Conservation (phyloP, 495 filamentous ascomycete species). For the Xylaria grammica region DNA sequence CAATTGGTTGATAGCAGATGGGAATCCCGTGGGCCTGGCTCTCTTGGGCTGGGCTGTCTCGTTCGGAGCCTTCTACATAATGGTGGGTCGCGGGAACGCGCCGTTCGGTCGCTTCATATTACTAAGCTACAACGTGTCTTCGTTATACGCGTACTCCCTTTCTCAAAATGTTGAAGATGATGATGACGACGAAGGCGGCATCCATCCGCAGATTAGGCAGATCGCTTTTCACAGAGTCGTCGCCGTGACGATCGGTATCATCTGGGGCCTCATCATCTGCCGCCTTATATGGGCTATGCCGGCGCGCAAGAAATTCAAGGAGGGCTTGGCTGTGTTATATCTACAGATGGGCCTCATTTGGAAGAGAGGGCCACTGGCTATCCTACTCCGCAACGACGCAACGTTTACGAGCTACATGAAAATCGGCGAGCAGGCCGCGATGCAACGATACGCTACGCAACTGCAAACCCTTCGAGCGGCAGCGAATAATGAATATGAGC, state of each 20-base stretch:
- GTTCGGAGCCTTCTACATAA: slow-evolving; percentile 85
- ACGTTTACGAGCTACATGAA: slow-evolving; percentile 73
- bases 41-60: slow-evolving; percentile 81
- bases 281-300: slow-evolving; percentile 92
- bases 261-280: slow-evolving; percentile 93
- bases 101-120: slow-evolving; percentile 91
- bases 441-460: slow-evolving; percentile 59
- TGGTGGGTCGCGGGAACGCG: slow-evolving; percentile 79
- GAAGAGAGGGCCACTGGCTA: slow-evolving; percentile 89
- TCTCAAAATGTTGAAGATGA: slow-evolving; percentile 78
- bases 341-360: slow-evolving; percentile 94
- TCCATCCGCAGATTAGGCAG: slow-evolving; percentile 79
- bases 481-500: slow-evolving; percentile 80
- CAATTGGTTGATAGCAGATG: slow-evolving; percentile 75
- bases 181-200: slow-evolving; percentile 84
- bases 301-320: slow-evolving; percentile 81
- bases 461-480: slow-evolving; percentile 76
- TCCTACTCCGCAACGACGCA: slow-evolving; percentile 60
- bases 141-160: slow-evolving; percentile 91
- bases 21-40: slow-evolving; percentile 74
- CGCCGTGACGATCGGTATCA: slow-evolving; percentile 82
- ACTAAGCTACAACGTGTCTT: slow-evolving; percentile 96
- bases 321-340: slow-evolving; percentile 84
- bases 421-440: slow-evolving; percentile 75
- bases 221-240: slow-evolving; percentile 91